Base-by-base conservation (phyloP, 495 filamentous ascomycete species). In the Hypomontagnella submonticulosa region DNA sequence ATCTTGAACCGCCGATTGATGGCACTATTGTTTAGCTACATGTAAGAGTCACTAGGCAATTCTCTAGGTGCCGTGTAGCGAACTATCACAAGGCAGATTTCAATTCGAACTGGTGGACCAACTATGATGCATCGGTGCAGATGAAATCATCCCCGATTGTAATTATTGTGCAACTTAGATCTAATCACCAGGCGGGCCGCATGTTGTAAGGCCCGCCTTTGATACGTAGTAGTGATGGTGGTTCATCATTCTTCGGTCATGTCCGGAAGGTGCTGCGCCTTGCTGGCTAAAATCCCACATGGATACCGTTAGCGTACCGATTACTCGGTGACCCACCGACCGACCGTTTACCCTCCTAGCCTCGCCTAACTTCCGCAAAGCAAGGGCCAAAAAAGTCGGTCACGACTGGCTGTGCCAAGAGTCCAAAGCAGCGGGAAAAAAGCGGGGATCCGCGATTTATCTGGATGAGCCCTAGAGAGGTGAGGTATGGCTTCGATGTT, bases 201-300 rank as follows among this genome's bases (percentile, higher is more conserved):
- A 32, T 32, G 34, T 50, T 36, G 47, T 50, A 16, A 27, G 47
- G 13, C 47, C 32, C 47, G 47, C 47, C 15, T 27, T 27, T 50
- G n/a, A n/a, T n/a, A n/a, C n/a, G n/a, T 12, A 8, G 34, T 50
- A 10, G 47, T 27, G 23, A 38, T 38, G n/a, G 36, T 38, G n/a
- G 36, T 38, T 11, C n/a, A 38, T 41, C 13, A 23, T 51, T 41
- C 46, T 30, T 67, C 65, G 65, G 65, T n/a, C 59, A 68, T 63
- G 64, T 68, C 65, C 65, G 65, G 65, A 27, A 33, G 53, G 34
- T 63, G 49, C 65, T 68, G 65, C 65, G 65, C 65, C 65, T 48
- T 68, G 58, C 58, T 53, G 18, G 47, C 23, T 38, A 34, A 33
- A 43, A 19, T 8, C 41, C 36, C 32, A 27, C 9, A 16, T 51